These are phyloP conservation scores for Trichoderma harzianum DNA, from an alignment of 2,329 filamentous ascomycete genomes.

Conservation along the genomic window DNA sequence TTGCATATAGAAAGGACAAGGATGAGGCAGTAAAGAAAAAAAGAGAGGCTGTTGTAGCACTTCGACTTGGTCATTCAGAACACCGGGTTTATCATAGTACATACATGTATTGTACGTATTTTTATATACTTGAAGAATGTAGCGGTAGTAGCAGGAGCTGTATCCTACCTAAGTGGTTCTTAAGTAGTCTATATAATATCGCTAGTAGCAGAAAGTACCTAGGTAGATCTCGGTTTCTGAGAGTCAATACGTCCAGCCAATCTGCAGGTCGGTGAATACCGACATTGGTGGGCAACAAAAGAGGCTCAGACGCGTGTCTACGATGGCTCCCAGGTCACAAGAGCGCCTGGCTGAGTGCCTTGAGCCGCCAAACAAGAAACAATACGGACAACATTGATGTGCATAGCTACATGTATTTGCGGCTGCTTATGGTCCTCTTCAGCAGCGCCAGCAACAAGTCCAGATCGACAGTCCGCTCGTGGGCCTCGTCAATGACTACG, in stretches of 20 bases:
- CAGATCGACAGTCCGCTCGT: constrained; percentile 17
- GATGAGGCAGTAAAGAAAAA: background rate
- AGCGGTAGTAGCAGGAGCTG: background rate
- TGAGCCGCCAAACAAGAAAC: too few species aligned
- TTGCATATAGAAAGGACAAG: background rate
- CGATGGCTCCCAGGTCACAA: too few species aligned
- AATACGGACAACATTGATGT: too few species aligned
- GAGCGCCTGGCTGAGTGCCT: too few species aligned
- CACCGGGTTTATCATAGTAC: too few species aligned
- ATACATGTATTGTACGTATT: background rate
- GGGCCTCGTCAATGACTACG: constrained; percentile 20
- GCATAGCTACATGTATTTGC: background rate
- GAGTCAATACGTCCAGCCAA: too few species aligned
- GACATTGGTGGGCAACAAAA: too few species aligned
- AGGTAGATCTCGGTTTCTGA: background rate
- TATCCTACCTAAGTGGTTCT: too few species aligned
- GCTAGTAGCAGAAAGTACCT: background rate
- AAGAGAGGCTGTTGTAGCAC: background rate
- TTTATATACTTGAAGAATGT: background rate
- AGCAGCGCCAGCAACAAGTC: constrained; percentile 18
- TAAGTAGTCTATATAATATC: background rate
- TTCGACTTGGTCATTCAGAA: background rate
- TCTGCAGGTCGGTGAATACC: too few species aligned
- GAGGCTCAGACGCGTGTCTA: too few species aligned
- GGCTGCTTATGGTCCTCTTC: background rate